phyloP scores from a whole-genome alignment of 2,329 filamentous ascomycete genomes.

The Fusarium bactridioides region DNA sequence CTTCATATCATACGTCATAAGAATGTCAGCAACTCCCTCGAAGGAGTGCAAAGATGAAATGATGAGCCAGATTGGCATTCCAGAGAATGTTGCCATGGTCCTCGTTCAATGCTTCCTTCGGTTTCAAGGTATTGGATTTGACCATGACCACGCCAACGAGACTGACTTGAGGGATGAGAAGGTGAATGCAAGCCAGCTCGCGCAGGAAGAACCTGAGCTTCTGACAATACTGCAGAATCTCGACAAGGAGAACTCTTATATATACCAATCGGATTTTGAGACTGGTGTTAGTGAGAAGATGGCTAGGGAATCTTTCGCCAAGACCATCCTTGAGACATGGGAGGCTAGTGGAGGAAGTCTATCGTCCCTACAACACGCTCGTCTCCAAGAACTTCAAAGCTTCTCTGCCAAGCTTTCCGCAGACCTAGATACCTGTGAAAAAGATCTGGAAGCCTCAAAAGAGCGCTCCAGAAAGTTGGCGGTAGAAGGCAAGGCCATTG shows the following conservation, averaged over 20 bases:
- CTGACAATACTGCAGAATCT: rapidly evolving
- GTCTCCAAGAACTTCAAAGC: background rate
- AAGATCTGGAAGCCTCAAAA: background rate
- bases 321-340: background rate
- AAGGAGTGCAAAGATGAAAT: background rate
- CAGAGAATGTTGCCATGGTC: background rate
- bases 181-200: background rate
- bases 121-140: background rate
- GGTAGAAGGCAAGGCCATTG: rapidly evolving
- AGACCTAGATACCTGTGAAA: background rate
- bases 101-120: background rate
- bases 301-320: background rate
- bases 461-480: background rate
- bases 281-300: background rate
- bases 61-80: background rate
- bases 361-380: background rate
- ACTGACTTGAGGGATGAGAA: rapidly evolving
- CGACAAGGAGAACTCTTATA: background rate
- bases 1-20: background rate
- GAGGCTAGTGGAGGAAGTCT: background rate
- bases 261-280: background rate
- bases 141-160: rapidly evolving
- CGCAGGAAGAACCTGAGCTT: rapidly evolving
- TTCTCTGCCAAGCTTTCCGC: background rate
- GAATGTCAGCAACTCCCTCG: background rate